Base-by-base conservation (phyloP, 495 filamentous ascomycete genomes). In the Trichoderma orchidacearum region DNA sequence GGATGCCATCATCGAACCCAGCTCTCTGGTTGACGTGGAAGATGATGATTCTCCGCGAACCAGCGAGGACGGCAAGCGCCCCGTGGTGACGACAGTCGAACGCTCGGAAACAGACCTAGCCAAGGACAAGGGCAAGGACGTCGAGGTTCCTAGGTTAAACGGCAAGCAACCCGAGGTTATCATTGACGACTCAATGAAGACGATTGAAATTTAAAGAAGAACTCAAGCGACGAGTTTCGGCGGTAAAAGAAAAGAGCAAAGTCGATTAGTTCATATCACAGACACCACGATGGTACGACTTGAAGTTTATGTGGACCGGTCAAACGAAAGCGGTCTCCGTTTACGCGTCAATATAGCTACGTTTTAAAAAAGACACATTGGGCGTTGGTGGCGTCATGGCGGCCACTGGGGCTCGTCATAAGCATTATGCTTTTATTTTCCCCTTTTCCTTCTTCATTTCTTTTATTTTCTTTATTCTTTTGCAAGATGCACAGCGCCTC, bases 181-280 rank as follows among this genome's bases (percentile, higher is more conserved):
- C 12, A 59, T 72, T 9, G 76, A 76, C 57, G 75, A 70, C 51
- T 66, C 68, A 23, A 80, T 81, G 77, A 81, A 80, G 66, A 77
- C 75, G 36, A 80, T 81, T 61, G 77, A 81, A 66, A 81, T 81
- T 56, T 81, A 63, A 66, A 48, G 13, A 23, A 9, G 12, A 25
- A 9, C 27, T 13, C 11, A 11, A 9, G 27, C 27, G 4, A 48
- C 41, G 41, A 27, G n/a, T 48, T 23, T 18, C 11, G 21, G 21
- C 41, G 34, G 12, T n/a, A 11, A 48, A 27, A 4, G 27, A 9
- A 23, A 27, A 48, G 41, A n/a, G n/a, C n/a, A n/a, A 11, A 48
- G 21, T 17, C 11, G 21, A 18, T 23, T 18, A 48, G 41, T 48
- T 48, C n/a, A 48, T 48, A 48, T 48, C 41, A 13, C 41, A 48